Base-by-base conservation (phyloP, 2,329 filamentous ascomycete genomes). In the Beauveria medogensis region DNA sequence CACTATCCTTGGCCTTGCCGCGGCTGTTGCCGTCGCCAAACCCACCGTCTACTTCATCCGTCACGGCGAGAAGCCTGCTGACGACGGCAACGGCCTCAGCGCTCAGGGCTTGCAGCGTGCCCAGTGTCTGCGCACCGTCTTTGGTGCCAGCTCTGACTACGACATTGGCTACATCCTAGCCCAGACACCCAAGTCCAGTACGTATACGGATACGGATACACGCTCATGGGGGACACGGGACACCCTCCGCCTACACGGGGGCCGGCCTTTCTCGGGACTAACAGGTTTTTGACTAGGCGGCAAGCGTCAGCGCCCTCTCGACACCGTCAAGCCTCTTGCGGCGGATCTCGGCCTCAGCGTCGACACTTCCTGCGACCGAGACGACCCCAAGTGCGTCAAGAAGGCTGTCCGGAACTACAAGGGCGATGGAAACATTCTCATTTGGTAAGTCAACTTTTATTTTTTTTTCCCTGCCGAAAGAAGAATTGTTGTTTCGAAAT, bases 1-100 rank as follows among this genome's bases (percentile, higher is more conserved):
- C 22, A 34, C 59, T 4, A 12, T 69, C 12, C 20, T 69, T 1
- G 56, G 60, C n/a, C 55, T 68, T 24, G 61, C 63, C 9, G 63
- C 64, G 7, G 26, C 68, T 24, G 67, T 64, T 3, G 63, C 64
- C 9, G 66, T 66, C 3, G 61, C 61, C 34, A 64, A 67, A 10
- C 77, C 82, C 1, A 85, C 79, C 0, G 80, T 87, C 37, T 87
- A 85, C 67, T 72, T 87, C 9, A 87, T 87, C 68, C 80, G 84
- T 20, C 84, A 87, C 64, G 84, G 84, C 62, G 84, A 87, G 70
- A 87, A 87, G 70, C 83, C 84, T 1, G 70, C 75, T 43, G 75
- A 76, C 4, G 72, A 79, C 56, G 75, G 74, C 18, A 73, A 77
- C 61, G 83, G 82, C 2, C 73, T 87, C 51, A 82, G 70, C 60